Conservation (phyloP, 441 rosid species). For the Kokia cookei region DNA sequence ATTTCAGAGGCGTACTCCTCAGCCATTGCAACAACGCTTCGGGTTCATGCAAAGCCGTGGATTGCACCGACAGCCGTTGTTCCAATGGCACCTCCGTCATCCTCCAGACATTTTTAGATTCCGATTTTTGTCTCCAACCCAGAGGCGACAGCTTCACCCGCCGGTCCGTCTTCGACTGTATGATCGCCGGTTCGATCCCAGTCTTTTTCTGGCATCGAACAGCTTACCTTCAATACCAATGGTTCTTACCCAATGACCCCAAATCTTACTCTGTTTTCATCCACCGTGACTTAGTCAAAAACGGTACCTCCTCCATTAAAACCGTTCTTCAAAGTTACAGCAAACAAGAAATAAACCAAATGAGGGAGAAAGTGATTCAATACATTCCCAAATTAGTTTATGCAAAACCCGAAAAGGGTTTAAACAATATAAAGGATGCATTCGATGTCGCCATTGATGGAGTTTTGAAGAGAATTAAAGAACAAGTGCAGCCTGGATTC, state of each 20-base stretch:
- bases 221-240: conserved; percentile 79
- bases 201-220: conserved; percentile 87
- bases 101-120: conserved; percentile 61
- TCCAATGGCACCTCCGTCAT: conserved; percentile 76
- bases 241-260: conserved; percentile 76
- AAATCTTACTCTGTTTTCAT: conserved; percentile 75
- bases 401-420: conserved; percentile 48
- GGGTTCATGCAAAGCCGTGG: conserved; percentile 49
- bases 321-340: conserved; percentile 57
- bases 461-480: conserved; percentile 61
- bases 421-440: conserved; percentile 65
- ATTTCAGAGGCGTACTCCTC: conserved; percentile 62
- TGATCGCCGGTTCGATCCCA: conserved; percentile 92
- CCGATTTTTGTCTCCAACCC: conserved; percentile 87
- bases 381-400: conserved; percentile 67
- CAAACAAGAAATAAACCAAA: conserved; percentile 50
- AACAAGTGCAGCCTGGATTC: conserved; percentile 51
- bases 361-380: conserved; percentile 78
- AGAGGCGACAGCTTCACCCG: conserved; percentile 94
- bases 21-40: conserved; percentile 55
- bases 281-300: conserved; percentile 63
- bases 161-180: conserved; percentile 81
- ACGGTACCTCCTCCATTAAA: conserved; percentile 56
- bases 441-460: conserved; percentile 91
- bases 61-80: conserved; percentile 54